These are phyloP conservation scores for Trypanosoma cruzi DNA, from an alignment of 208 protist genomes.

Conservation along the genomic window DNA sequence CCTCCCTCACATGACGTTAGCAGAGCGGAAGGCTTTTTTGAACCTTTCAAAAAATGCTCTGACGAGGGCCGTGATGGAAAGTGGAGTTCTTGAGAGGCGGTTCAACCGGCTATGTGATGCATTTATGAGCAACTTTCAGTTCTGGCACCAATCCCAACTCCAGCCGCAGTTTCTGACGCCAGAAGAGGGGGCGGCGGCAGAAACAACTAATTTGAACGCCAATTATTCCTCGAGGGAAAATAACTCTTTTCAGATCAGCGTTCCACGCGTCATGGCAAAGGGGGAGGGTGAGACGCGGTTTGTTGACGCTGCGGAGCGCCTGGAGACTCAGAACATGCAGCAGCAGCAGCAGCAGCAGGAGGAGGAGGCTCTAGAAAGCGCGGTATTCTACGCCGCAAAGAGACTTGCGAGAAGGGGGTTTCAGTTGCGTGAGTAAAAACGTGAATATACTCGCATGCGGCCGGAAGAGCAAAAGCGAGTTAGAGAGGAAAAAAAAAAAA, in stretches of 20 bases:
- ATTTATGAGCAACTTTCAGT: conserved; percentile 65
- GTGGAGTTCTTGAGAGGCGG: conserved; percentile 29
- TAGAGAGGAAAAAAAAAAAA: neutral
- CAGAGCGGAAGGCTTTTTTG: conserved; percentile 37
- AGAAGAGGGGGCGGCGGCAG: neutral
- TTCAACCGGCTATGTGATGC: conserved; percentile 34
- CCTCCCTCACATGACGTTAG: conserved; percentile 12
- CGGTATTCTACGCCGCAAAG: conserved; percentile 39
- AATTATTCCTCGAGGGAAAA: neutral
- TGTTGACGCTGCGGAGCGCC: conserved; percentile 34
- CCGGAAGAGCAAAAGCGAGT: neutral
- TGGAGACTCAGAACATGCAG: conserved; percentile 36
- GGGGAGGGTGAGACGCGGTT: conserved; percentile 11
- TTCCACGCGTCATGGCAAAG: neutral
- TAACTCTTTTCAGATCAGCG: neutral
- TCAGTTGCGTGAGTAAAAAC: neutral
- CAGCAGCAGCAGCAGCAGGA: conserved; percentile 23
- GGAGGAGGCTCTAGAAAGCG: conserved; percentile 35
- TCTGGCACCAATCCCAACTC: conserved; percentile 39
- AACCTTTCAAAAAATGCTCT: conserved; percentile 31
- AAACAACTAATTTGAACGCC: neutral
- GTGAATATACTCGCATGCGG: neutral
- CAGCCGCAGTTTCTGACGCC: conserved; percentile 8
- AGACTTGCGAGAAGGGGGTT: conserved; percentile 15
- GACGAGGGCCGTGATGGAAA: conserved; percentile 30